phyloP scores from a whole-genome alignment of 1,139 yeast genomes.

The Citeromyces hawaiiensis region DNA sequence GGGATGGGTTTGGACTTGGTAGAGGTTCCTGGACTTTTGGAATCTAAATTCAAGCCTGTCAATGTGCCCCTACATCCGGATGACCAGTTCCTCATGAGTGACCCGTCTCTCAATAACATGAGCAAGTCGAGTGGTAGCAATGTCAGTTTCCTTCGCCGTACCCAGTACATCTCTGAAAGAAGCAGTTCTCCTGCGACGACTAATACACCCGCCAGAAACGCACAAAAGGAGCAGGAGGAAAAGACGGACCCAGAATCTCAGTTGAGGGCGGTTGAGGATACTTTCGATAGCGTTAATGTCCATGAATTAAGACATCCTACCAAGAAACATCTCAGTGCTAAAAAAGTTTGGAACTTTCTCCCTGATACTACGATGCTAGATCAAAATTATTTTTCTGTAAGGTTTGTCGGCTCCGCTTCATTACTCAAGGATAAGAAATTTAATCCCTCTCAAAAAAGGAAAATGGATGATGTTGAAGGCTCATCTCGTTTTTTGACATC shows the following conservation, averaged over 20 bases:
- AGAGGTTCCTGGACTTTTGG: slow-evolving; percentile 55
- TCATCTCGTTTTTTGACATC: slow-evolving; percentile 41
- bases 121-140: slow-evolving; percentile 37
- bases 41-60: slow-evolving; percentile 20
- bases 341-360: slow-evolving; percentile 63
- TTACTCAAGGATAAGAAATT: slow-evolving; percentile 22
- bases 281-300: slow-evolving; percentile 49
- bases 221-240: slow-evolving; percentile 15
- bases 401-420: slow-evolving; percentile 74
- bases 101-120: slow-evolving; percentile 31
- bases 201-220: slow-evolving; percentile 5
- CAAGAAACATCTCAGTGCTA: slow-evolving; percentile 62
- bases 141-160: slow-evolving; percentile 83
- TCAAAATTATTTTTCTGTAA: slow-evolving; percentile 55
- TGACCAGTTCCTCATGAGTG: slow-evolving; percentile 68
- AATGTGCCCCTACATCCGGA: slow-evolving; percentile 43
- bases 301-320: slow-evolving; percentile 56
- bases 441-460: slow-evolving; percentile 10
- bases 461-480: slow-evolving; percentile 23
- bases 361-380: slow-evolving; percentile 91
- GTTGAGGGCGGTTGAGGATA: slow-evolving; percentile 56
- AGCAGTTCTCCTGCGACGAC: slow-evolving; percentile 4
- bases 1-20: slow-evolving; percentile 77
- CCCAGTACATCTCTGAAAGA: slow-evolving; percentile 66
- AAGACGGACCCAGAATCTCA: slow-evolving; percentile 48